phyloP scores from a whole-genome alignment of 306 rosid genomes.

The Lathyrus sativus region DNA sequence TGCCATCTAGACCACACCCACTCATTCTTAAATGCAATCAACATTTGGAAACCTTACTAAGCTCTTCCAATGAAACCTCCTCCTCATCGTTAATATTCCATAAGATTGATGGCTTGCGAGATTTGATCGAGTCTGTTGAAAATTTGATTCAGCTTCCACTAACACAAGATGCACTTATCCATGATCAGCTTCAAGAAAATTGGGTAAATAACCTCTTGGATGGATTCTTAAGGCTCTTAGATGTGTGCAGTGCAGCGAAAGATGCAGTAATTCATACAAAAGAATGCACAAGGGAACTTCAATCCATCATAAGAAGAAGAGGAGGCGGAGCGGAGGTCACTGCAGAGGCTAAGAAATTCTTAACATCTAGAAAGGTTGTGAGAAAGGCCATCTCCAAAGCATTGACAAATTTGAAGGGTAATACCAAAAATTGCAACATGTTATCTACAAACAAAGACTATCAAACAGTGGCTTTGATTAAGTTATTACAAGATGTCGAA shows the following conservation, averaged over 20 bases:
- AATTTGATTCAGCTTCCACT: slow-evolving; percentile 21
- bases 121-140: slow-evolving; percentile 35
- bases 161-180: slow-evolving; percentile 22
- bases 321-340: slow-evolving; percentile 17
- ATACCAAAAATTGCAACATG: slow-evolving; percentile 1
- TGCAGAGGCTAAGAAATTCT: slow-evolving; percentile 23
- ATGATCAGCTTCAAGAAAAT: background rate
- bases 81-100: slow-evolving; percentile 2
- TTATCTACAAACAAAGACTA: slow-evolving; percentile 19
- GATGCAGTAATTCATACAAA: slow-evolving; percentile 41
- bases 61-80: background rate
- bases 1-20: slow-evolving; percentile 40
- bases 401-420: slow-evolving; percentile 28
- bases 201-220: slow-evolving; percentile 29
- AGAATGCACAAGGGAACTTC: slow-evolving; percentile 40
- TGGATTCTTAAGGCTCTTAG: slow-evolving; percentile 36
- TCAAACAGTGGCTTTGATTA: background rate
- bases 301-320: slow-evolving; percentile 39
- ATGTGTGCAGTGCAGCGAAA: slow-evolving; percentile 36
- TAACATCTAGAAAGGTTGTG: slow-evolving; percentile 38
- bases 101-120: slow-evolving; percentile 28
- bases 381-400: slow-evolving; percentile 26
- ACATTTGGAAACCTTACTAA: background rate
- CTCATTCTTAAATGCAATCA: slow-evolving; percentile 7
- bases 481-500: slow-evolving; percentile 34